Evolutionary conservation across 73 alveolate genomes (phyloP).

Genomic region (Symbiodinium pilosum): DNA sequence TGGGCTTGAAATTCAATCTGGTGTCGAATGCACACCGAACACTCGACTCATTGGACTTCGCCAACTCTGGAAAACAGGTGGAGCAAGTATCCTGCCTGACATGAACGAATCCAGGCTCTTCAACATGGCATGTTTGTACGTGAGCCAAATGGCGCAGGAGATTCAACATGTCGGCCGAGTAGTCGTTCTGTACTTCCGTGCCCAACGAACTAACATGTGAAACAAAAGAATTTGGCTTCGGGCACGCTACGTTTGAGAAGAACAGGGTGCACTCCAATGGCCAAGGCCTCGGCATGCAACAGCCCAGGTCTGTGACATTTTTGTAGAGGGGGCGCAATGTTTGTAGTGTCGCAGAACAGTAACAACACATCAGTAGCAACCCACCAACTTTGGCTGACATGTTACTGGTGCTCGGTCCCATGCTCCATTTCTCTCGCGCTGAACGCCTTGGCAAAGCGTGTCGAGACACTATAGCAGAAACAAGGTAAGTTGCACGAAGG

Average conservation of each 20-base stretch:
- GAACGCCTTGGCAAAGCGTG: neutral
- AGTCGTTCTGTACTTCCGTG: neutral
- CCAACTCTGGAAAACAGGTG: neutral
- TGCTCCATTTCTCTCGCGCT: neutral
- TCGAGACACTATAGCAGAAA: neutral
- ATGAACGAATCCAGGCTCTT: neutral
- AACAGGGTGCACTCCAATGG: neutral
- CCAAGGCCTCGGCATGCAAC: neutral
- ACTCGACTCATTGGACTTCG: neutral
- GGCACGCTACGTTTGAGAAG: neutral
- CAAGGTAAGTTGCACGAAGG: neutral
- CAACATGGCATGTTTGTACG: neutral
- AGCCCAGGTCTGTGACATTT: neutral
- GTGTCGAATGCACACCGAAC: neutral
- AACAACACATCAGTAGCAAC: neutral
- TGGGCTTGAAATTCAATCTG: neutral
- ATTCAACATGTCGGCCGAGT: neutral
- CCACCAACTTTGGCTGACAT: neutral
- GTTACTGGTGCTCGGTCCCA: neutral
- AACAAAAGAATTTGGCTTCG: neutral
- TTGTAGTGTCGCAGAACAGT: neutral
- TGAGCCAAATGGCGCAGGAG: neutral
- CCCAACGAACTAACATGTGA: neutral
- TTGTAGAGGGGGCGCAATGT: neutral
- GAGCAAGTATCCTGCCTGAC: neutral